Evolutionary conservation across 192 early-diverging fungal species (phyloP), one percentile per base, ranked within the genome.

Genomic region (Coemansia sp.): DNA sequence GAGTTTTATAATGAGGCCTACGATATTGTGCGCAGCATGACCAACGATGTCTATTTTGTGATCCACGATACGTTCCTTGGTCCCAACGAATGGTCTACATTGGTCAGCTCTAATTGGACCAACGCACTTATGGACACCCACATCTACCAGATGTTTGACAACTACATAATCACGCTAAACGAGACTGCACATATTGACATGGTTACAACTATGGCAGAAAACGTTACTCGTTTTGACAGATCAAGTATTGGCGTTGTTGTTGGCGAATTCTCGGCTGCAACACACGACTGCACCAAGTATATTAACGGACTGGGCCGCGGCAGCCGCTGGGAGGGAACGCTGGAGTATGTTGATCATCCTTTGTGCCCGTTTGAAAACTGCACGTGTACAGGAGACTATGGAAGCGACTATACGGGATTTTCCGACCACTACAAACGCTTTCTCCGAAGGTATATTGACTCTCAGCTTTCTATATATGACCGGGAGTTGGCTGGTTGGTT

Each of bases 241-340:
- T 54, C 74, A 3, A 71, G 72, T 39, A 83, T 85, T 11, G 83
- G 83, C 43, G 88, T 87, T 7, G 85, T 91, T 61, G 88, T 88
- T 1, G 89, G 89, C 18, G 89, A 91, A 64, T 91, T 85, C 58
- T 88, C 88, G 3, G 71, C 85, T 1, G 88, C 88, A 23, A 87
- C 84, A 4, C 88, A 86, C 56, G 88, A 91, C 74, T 91, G 89
- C 74, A 86, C 86, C 45, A 88, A 85, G 27, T 89, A 84, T 61
- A 74, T 91, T 54, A 91, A 89, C 64, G 89, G 89, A 11, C 65
- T 88, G 19, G 82, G 82, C n/a, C 43, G 57, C 3, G 84, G 83
- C 4, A 77, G 81, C 29, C 82, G 87, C 13, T 89, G 85, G 77
- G 87, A 92, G 18, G 90, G 90, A 3, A 84, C 83, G 1, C 73